Percentiles rank a stretch among this genome's conserved stretches.
Evolutionary conservation across 805 yeast genomes (phyloP).

Genomic region (Saturnispora mendoncae): DNA sequence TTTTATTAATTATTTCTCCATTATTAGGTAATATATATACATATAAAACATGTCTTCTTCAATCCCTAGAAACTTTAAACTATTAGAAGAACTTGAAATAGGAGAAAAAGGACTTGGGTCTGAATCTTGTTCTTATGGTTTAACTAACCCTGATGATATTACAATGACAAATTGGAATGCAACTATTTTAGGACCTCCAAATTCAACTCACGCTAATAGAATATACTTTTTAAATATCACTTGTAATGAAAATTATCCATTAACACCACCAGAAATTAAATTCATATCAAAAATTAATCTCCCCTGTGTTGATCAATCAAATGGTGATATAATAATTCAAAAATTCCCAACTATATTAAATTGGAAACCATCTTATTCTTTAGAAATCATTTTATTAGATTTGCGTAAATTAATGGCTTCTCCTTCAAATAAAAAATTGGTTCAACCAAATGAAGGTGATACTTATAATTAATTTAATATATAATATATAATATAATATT

Average conservation of each 20-base stretch:
- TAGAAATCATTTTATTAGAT: conserved; percentile 88
- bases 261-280: conserved; percentile 72
- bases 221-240: conserved; percentile 75
- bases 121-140: conserved; percentile 92
- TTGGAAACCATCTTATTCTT: conserved; percentile 87
- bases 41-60: conserved; percentile 8
- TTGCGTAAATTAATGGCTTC: conserved; percentile 86
- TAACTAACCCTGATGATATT: conserved; percentile 83
- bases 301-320: conserved; percentile 71
- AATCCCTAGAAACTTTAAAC: conserved; percentile 83
- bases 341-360: conserved; percentile 60
- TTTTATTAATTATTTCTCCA: too few relatives aligned
- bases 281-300: conserved; percentile 81
- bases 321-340: conserved; percentile 45
- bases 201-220: conserved; percentile 75
- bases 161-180: conserved; percentile 97
- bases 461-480: conserved; percentile 29
- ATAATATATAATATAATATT: too few relatives aligned
- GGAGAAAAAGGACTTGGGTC: conserved; percentile 98
- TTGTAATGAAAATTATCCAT: conserved; percentile 84
- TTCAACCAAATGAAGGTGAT: conserved; percentile 89
- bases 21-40: too few relatives aligned
- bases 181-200: conserved; percentile 93
- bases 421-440: conserved; percentile 69
- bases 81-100: conserved; percentile 92